Evolutionary conservation across 345 rosid species (phyloP), one percentile per base, ranked within the genome.

Genomic region (Kandelia obovata): DNA sequence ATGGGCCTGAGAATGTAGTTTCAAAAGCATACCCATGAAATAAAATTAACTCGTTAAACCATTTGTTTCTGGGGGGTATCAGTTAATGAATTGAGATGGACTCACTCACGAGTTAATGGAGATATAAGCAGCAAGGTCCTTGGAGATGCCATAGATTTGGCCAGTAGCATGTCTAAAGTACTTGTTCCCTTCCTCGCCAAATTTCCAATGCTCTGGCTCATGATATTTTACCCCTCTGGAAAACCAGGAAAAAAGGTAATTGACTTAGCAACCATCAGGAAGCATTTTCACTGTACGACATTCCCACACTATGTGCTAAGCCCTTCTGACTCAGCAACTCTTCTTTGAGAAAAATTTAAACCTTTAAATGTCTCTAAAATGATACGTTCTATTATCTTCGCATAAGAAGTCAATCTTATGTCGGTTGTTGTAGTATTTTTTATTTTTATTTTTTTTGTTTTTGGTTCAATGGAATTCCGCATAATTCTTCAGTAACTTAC

Each of bases 91-190:
- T 26, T 31, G 66, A 55, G 51, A 37, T 63, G 49, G 43, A 74
- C 83, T 77, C 1, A 34, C 37, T 34, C 37, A 91, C 96, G 78
- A 86, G 73, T 94, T 94, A 58, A 77, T 74, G 58, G 97, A 82
- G 76, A 94, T 89, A 70, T 88, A 94, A 23, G 88, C 67, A 49
- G 98, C 98, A 11, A 94, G 87, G 69, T 94, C 98, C 74, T 88
- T 91, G 28, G 98, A 91, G 77, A 93, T 85, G 73, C 82, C 98
- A 59, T 93, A 93, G 31, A 93, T 81, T 69, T 94, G 97, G 1
- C 98, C 97, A 0, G 97, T 91, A 5, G 98, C 98, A 79, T 94
- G 98, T 66, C 95, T 75, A 77, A 94, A 94, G 62, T 94, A 94
- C 59, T 86, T 82, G 81, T 94, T 94, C 34, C 98, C 98, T 78